Evolutionary conservation across 1,284 basidiomycete genomes (phyloP).

Genomic region (Tylopilus sp.): DNA sequence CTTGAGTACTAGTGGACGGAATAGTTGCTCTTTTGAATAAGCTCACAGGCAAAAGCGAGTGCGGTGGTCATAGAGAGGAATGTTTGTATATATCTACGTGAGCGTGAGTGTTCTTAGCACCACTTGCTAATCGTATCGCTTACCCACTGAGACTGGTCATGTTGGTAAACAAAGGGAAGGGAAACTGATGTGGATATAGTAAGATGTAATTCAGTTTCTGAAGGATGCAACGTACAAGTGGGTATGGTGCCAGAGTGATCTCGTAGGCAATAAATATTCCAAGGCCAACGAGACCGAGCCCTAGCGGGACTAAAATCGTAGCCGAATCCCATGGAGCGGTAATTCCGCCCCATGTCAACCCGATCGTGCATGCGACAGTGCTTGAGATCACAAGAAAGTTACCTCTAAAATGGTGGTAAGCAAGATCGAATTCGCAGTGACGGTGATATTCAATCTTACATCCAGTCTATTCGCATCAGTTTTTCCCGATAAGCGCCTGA

Average conservation of each 20-base stretch:
- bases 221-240: too few species aligned
- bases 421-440: too few species aligned
- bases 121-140: neutral
- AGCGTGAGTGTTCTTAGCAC: too few species aligned
- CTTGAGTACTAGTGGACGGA: too few species aligned
- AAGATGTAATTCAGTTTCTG: neutral
- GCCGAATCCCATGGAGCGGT: conserved; percentile 52
- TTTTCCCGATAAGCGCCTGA: conserved; percentile 13
- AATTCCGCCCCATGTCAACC: conserved; percentile 24
- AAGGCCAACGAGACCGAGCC: conserved; percentile 50
- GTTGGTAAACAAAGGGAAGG: conserved; percentile 25
- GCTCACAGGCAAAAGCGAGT: conserved; percentile 12
- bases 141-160: conserved; percentile 26
- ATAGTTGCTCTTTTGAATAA: neutral
- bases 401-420: conserved; percentile 15
- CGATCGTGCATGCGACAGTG: conserved; percentile 21
- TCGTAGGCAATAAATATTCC: conserved; percentile 22
- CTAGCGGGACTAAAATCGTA: conserved; percentile 54
- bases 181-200: conserved; percentile 12
- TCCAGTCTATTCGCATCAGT: conserved; percentile 21
- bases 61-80: neutral
- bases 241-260: conserved; percentile 9
- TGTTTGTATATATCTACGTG: conserved; percentile 19
- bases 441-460: conserved; percentile 8
- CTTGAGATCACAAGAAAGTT: conserved; percentile 20